Base-by-base conservation (phyloP, 768 basidiomycete genomes). In the Amylocystis lapponica region DNA sequence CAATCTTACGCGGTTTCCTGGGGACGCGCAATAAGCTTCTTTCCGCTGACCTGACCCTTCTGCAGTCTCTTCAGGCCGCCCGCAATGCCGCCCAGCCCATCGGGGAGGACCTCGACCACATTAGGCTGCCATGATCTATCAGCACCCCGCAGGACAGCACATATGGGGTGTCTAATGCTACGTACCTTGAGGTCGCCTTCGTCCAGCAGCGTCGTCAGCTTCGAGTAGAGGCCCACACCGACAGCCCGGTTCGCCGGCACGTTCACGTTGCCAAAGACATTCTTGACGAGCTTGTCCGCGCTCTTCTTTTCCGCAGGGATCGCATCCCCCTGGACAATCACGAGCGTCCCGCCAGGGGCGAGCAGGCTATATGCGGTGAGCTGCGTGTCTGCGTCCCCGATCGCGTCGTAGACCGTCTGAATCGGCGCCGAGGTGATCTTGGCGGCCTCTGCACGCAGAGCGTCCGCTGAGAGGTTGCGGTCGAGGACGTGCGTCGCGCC, bases 21-120 rank as follows among this genome's bases (percentile, higher is more conserved):
- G 23, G 69, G 71, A 41, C 60, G 68, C 1, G 44, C 64, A 9
- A 75, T 59, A 19, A 75, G 53, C 49, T 76, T 76, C 20, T 47
- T 48, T 5, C 68, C 73, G 9, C 66, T 69, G n/a, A 74, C 58
- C 41, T 67, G 41, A 8, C 63, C 60, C 5, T 55, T 47, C 51
- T 55, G 58, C 52, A 75, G 32, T 51, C 51, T 55, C 38, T 66
- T 54, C 31, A 75, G 50, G 4, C 69, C 72, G 9, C 40, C 59
- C 0, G 44, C 30, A 8, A 75, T 61, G n/a, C 65, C 71, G 16
- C 46, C 42, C 5, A 75, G 58, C 2, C 74, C 74, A 19, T 57
- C 51, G 1, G 66, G 60, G 9, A 75, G 52, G 16, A 71, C 52
- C 48, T 75, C 65, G 4, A 64, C 45, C n/a, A 58, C 55, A 45